Evolutionary conservation across 2,329 filamentous ascomycete species (phyloP), one percentile per base, ranked within the genome.

Genomic region (Alternaria arbusti): DNA sequence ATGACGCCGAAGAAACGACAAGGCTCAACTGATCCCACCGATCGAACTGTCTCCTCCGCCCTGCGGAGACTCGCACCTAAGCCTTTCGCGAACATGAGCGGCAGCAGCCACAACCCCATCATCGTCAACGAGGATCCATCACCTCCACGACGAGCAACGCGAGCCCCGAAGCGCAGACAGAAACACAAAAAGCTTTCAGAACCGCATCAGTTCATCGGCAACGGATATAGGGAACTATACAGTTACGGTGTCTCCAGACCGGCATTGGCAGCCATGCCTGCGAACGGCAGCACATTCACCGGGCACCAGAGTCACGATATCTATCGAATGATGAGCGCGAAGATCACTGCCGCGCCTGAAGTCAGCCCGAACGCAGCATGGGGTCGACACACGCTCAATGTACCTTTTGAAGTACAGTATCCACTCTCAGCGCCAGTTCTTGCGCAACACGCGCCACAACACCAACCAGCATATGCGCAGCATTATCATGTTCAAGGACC

Each of bases 91-190:
- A 49, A 50, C 15, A 51, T 44, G 36, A 54, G 61, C 28, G 72
- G 72, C 47, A 73, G 66, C 45, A 55, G 57, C 5, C 55, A 70
- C 7, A 66, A 75, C 23, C 74, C 74, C 13, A 77, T 77, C n/a
- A 58, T 70, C 28, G 54, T 76, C 23, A 57, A 65, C n/a, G 68
- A 69, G 20, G 56, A 63, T 15, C 59, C 64, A 11, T 64, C 72
- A 9, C 63, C 56, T 45, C 59, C 59, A 17, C 26, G 43, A 22
- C 54, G 26, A 23, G 54, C 20, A 57, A n/a, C 10, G 11, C 54
- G 22, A 56, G 22, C 13, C 15, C 22, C 45, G 36, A 32, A 61
- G 40, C 47, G 32, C 26, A 60, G 32, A 17, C 57, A 17, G 8
- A 15, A 9, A n/a, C 13, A 30, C 25, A 30, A 50, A 6, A 28